These are phyloP conservation scores for Eragrostis curvula DNA, from an alignment of 176 grass and related monocot genomes.

Conservation along the genomic window DNA sequence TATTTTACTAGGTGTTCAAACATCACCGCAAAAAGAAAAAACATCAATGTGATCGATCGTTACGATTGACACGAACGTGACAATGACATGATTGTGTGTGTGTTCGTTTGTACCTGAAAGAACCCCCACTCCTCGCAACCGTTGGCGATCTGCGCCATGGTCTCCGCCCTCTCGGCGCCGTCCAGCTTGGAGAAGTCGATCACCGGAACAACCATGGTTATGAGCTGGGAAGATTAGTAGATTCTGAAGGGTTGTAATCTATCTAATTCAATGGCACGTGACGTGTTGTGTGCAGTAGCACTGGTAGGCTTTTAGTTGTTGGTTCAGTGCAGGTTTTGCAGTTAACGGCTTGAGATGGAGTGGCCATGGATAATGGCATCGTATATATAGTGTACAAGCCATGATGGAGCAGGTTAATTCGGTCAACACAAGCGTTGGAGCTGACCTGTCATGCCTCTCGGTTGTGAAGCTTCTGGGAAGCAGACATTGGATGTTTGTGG, in stretches of 20 bases:
- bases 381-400: constrained; percentile 25
- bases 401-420: not conserved
- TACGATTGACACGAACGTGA: not conserved
- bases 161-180: constrained; percentile 19
- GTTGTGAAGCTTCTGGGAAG: constrained; percentile 48
- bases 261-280: not conserved
- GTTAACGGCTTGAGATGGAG: constrained; percentile 25
- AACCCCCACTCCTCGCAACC: constrained; percentile 67
- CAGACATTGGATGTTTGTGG: constrained; percentile 25
- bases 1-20: not conserved
- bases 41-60: not conserved
- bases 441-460: not conserved
- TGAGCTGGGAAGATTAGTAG: too few species aligned
- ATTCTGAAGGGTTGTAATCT: not conserved
- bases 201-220: constrained; percentile 54
- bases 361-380: not conserved
- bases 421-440: constrained; percentile 35
- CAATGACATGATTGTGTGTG: not conserved
- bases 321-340: constrained; percentile 25
- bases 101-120: constrained; percentile 47
- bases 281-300: not conserved
- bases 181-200: constrained; percentile 70
- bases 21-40: too few species aligned
- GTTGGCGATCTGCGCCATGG: constrained; percentile 44
- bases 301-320: not conserved